Evolutionary conservation across 768 basidiomycete species (phyloP), one percentile per base, ranked within the genome.

Genomic region (Lentinula sp.): DNA sequence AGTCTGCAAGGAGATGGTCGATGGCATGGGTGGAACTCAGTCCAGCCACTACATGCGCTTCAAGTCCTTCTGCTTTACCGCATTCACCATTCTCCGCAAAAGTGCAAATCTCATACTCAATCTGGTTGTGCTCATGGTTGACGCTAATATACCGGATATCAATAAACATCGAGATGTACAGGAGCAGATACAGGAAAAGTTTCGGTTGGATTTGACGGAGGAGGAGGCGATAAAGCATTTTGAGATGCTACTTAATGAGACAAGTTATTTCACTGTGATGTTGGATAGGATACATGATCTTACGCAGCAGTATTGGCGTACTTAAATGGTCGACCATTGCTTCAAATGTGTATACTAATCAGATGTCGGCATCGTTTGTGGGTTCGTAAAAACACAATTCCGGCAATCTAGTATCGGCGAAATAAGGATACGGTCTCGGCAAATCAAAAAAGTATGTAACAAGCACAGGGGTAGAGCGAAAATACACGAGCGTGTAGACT

Each of bases 1-100:
- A 72, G 91, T 99, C 43, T 98, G 95, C 75, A 95, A 96, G 69
- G 97, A 98, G 71, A 99, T 98, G 97, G 93, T 98, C 0, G 97
- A 99, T 70, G 96, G 92, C 10, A 96, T 99, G 95, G 97, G 97
- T n/a, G 96, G 97, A 10, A 87, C 92, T 1, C 85, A 91, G 68
- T 96, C 95, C 6, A 84, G 90, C n/a, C 96, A 98, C 71, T 98
- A 98, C 72, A 84, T 87, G 28, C 88, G 95, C 35, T 99, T 99
- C 85, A 95, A 98, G 74, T 90, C 86, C 66, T 90, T 95, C 65
- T 97, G 93, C 72, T 96, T 95, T 73, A 98, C 96, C n/a, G 97
- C 94, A 1, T 98, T 98, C 75, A 91, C 90, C 57, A 94, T 93
- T 68, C 82, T 98, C 60, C 86, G 96, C 66, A 98, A 98, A 80